These are phyloP conservation scores for Streptanthus diversifolius DNA, from an alignment of 345 rosid genomes.

Conservation along the genomic window DNA sequence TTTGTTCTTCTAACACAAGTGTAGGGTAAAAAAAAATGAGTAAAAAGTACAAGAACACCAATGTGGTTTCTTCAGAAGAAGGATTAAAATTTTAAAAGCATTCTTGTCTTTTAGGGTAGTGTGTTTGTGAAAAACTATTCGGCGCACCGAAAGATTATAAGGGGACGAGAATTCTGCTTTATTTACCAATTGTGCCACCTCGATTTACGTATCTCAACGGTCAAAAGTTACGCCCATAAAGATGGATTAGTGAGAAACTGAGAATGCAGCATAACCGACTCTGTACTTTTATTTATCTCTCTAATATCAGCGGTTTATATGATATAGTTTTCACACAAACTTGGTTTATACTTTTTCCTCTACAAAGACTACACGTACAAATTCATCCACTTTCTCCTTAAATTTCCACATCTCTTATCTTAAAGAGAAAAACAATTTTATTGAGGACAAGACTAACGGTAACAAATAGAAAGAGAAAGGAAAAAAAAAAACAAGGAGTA, in stretches of 20 bases:
- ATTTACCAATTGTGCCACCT: conserved; percentile 23
- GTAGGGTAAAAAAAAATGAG: not conserved
- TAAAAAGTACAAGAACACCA: not conserved
- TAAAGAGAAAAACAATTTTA: not conserved
- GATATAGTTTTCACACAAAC: not conserved
- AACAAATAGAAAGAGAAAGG: not conserved
- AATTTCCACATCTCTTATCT: not conserved
- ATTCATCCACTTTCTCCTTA: not conserved
- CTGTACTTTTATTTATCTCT: not conserved
- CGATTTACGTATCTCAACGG: conserved; percentile 32
- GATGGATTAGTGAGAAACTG: not conserved
- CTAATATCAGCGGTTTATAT: not conserved
- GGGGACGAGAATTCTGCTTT: not conserved
- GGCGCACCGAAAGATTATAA: conserved; percentile 28
- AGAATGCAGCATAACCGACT: not conserved
- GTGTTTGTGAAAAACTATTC: not conserved
- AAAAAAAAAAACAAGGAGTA: not conserved
- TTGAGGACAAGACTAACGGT: conserved; percentile 24
- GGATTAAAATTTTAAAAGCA: not conserved
- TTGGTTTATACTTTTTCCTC: not conserved
- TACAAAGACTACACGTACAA: conserved; percentile 8
- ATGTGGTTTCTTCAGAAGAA: not conserved
- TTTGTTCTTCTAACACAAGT: not conserved
- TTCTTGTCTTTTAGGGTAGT: conserved; percentile 20
- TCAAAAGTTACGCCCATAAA: conserved; percentile 9